Conservation (phyloP, 2,329 filamentous ascomycete genomes). For the Raffaelea arxii region DNA sequence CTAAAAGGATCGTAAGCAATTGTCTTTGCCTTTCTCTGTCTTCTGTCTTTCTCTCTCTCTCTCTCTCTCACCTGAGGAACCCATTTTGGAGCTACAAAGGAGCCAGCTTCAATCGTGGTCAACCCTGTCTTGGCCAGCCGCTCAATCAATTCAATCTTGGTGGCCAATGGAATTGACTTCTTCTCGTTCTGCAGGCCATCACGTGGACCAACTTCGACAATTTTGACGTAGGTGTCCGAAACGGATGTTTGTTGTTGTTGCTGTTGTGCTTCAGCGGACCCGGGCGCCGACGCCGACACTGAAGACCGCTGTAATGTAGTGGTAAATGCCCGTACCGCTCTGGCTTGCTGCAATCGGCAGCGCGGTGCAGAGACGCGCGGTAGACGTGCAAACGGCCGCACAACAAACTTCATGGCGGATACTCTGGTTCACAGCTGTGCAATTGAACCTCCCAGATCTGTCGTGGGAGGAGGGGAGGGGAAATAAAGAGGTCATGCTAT, state of each 20-base stretch:
- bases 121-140: conserved; percentile 60
- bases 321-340: conserved; percentile 1
- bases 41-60: background rate
- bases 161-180: conserved; percentile 55
- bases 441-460: no score
- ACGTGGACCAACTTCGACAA: conserved; percentile 76
- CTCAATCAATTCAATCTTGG: conserved; percentile 69
- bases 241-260: no score
- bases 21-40: background rate
- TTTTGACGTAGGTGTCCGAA: conserved; percentile 19
- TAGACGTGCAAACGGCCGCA: background rate
- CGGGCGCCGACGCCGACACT: background rate
- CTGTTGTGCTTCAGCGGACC: no score
- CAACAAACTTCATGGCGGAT: background rate
- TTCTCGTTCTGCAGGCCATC: conserved; percentile 87
- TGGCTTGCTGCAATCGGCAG: background rate
- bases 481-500: background rate
- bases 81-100: conserved; percentile 77
- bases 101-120: conserved; percentile 67
- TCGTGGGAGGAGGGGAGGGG: background rate
- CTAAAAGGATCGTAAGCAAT: conserved; percentile 28
- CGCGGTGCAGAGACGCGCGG: background rate
- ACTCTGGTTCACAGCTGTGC: no score
- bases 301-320: conserved; percentile 1
- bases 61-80: conserved; percentile 51